Conservation (phyloP, 805 yeast species). For the Kazachstania psychrophila region DNA sequence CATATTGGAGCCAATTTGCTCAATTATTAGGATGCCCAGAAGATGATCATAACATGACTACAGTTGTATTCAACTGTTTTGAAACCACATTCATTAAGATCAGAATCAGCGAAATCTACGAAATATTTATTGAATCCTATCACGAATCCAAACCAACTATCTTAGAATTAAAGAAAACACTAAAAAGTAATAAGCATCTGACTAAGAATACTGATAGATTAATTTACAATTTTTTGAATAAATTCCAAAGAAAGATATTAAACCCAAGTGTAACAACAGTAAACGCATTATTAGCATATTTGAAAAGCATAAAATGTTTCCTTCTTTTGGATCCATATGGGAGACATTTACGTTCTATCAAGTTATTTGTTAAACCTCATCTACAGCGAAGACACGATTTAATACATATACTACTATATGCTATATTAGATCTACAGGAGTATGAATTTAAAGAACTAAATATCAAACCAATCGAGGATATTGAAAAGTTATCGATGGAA, state of each 20-base stretch:
- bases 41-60: conserved; percentile 23
- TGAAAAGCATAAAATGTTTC: conserved; percentile 63
- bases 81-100: conserved; percentile 27
- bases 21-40: conserved; percentile 17
- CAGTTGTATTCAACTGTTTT: conserved; percentile 18
- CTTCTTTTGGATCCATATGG: conserved; percentile 79
- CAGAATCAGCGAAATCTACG: conserved; percentile 50
- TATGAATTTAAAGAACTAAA: conserved; percentile 11
- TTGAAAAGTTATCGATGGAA: conserved; percentile 29
- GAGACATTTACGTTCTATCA: conserved; percentile 66
- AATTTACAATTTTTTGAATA: conserved; percentile 12
- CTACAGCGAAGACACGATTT: conserved; percentile 61
- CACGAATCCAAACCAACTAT: conserved; percentile 48
- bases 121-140: conserved; percentile 40
- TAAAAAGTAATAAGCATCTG: conserved; percentile 32
- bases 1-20: conserved; percentile 21
- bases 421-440: conserved; percentile 43
- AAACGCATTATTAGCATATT: conserved; percentile 59
- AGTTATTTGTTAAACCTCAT: conserved; percentile 65
- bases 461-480: conserved; percentile 1
- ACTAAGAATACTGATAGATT: conserved; percentile 20
- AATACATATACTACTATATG: conserved; percentile 57
- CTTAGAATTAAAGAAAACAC: conserved; percentile 48
- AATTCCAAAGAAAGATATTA: conserved; percentile 33
- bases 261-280: conserved; percentile 78